These are phyloP conservation scores for Stephania yunnanensis DNA, from an alignment of 164 flowering plant genomes.

Conservation along the genomic window DNA sequence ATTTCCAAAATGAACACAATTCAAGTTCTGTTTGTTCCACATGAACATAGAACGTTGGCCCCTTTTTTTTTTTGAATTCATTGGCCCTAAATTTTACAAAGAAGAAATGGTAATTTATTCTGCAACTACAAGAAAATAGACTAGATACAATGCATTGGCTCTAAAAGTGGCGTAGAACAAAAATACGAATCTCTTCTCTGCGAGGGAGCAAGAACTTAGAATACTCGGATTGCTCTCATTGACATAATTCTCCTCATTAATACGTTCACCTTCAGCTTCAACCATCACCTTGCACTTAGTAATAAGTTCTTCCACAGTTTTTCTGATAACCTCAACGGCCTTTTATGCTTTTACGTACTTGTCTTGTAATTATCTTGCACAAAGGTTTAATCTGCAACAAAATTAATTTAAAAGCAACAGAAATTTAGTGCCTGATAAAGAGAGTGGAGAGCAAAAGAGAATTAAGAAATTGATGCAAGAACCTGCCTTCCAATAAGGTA, in stretches of 20 bases:
- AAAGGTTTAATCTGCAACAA: slow-evolving; percentile 48
- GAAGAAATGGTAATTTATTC: background rate
- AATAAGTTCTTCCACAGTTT: slow-evolving; percentile 75
- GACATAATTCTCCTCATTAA: slow-evolving; percentile 78
- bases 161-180: background rate
- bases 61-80: too few species aligned
- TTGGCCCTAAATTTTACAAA: background rate
- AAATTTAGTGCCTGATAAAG: background rate
- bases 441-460: background rate
- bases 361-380: slow-evolving; percentile 79
- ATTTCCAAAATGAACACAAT: background rate
- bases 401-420: background rate
- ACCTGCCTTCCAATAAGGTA: slow-evolving; percentile 93
- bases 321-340: slow-evolving; percentile 65
- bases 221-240: slow-evolving; percentile 91
- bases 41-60: background rate
- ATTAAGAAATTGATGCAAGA: slow-evolving; percentile 1
- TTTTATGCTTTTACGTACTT: slow-evolving; percentile 86
- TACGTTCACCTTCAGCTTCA: slow-evolving; percentile 74
- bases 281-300: slow-evolving; percentile 72
- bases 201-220: slow-evolving; percentile 88
- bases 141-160: background rate
- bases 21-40: background rate
- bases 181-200: slow-evolving; percentile 66
- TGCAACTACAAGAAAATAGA: background rate